Evolutionary conservation across 352 stramenopile species (phyloP).

Genomic region (Discostella stelligera): DNA sequence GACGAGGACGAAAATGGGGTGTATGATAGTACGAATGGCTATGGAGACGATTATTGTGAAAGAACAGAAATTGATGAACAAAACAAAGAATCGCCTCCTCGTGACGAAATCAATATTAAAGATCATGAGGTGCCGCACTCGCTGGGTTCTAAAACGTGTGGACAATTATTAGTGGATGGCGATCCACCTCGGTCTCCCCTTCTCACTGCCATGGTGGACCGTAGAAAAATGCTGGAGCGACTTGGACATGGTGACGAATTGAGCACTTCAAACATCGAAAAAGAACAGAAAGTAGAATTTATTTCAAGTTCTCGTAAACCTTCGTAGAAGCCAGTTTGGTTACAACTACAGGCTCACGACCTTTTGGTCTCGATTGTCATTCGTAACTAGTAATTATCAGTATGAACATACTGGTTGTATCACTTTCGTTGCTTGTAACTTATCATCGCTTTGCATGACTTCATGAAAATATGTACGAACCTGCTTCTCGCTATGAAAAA

Average conservation of each 20-base stretch:
- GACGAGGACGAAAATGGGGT: slow-evolving; percentile 2
- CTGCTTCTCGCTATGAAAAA: slow-evolving; percentile 3
- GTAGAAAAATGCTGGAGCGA: slow-evolving; percentile 2
- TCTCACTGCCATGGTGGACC: slow-evolving; percentile 7
- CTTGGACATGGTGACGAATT: background rate
- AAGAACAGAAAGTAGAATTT: slow-evolving; percentile 15
- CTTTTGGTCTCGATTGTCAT: too few relatives aligned
- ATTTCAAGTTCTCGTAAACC: background rate
- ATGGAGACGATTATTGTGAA: too few relatives aligned
- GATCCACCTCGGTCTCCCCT: background rate
- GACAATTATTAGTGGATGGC: background rate
- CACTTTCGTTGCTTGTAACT: too few relatives aligned
- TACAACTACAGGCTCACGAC: too few relatives aligned
- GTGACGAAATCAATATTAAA: too few relatives aligned
- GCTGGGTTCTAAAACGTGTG: too few relatives aligned
- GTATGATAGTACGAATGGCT: background rate
- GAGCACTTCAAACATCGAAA: background rate
- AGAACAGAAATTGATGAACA: slow-evolving; percentile 5
- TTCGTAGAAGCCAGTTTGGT: background rate
- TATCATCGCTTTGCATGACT: too few relatives aligned
- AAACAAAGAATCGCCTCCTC: background rate
- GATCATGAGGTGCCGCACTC: too few relatives aligned
- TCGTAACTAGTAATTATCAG: too few relatives aligned
- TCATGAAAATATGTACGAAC: slow-evolving; percentile 6
- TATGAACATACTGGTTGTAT: too few relatives aligned